Evolutionary conservation across 2,329 filamentous ascomycete genomes (phyloP), one percentile per base, ranked within the genome.

Genomic region (Penicillium sp.): DNA sequence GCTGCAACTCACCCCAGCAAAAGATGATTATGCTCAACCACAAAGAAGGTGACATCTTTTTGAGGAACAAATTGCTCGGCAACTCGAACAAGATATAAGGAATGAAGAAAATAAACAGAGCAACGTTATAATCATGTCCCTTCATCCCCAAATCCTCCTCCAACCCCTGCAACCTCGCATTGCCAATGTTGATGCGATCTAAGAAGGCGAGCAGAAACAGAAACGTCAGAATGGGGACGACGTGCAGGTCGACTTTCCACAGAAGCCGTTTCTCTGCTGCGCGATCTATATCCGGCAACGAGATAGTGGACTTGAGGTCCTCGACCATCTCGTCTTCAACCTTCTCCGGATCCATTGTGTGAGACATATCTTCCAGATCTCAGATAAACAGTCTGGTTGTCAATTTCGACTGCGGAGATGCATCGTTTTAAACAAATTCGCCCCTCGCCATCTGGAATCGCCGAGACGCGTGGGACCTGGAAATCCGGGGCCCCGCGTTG

Each of bases 181-280:
- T 77, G 25, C 73, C 75, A 45, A 77, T 76, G 52, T 74, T 74
- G 58, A 72, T 70, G n/a, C 75, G 67, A 53, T 77, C 75, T 8
- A 77, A 60, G 46, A 76, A 77, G 2, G 72, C 67, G 31, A 75
- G 64, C 12, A 75, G 59, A 51, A 72, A 77, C 1, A 80, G 60
- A 4, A 76, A 46, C 47, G 69, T 74, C 9, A 80, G 61, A 13
- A 75, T 72, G 0, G 77, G 77, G 6, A 80, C 61, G 22, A 80
- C 67, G 38, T 72, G 68, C 12, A 76, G 50, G 53, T 79, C 77
- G 41, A 71, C 68, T 63, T 79, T 80, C 38, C 72, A 63, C 7
- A 79, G 55, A 12, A 78, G 60, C 49, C 69, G 73, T 59, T 72
- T 75, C 52, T 79, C 75, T 9, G 69, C 69, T 2, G 58, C 37